phyloP scores from a whole-genome alignment of 2,329 filamentous ascomycete genomes.

The Simplicillium aogashimaense region DNA sequence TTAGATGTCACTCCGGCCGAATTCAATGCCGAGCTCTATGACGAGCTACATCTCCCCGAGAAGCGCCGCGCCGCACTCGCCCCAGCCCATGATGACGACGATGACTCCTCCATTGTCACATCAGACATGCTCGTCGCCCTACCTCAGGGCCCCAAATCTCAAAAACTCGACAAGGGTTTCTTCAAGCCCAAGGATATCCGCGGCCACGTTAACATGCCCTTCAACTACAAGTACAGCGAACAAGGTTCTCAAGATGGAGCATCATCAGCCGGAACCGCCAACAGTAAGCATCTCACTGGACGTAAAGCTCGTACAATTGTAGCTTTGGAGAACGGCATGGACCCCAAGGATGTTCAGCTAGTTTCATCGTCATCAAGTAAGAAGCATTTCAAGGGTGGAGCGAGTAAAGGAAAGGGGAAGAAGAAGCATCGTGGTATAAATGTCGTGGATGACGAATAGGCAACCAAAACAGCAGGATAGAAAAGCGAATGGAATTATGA shows the following conservation, averaged over 20 bases:
- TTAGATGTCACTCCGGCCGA: constrained; percentile 55
- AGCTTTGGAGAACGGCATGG: constrained; percentile 75
- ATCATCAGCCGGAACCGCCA: constrained; percentile 4
- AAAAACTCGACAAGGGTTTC: constrained; percentile 77
- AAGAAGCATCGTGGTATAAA: constrained; percentile 18
- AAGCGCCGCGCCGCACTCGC: constrained; percentile 60
- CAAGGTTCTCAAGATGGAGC: constrained; percentile 45
- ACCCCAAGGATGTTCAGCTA: constrained; percentile 64
- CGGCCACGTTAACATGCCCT: constrained; percentile 67
- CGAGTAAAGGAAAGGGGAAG: constrained; percentile 48
- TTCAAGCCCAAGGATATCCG: constrained; percentile 58
- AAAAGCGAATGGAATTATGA: background rate
- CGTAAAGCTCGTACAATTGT: constrained; percentile 74
- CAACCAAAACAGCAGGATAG: background rate
- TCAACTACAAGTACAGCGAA: constrained; percentile 81
- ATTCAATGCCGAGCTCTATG: constrained; percentile 88
- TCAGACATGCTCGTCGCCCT: constrained; percentile 39
- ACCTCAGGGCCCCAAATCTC: constrained; percentile 61
- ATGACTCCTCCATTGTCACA: constrained; percentile 19
- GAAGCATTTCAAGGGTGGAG: constrained; percentile 88
- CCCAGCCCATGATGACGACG: constrained; percentile 20
- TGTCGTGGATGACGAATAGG: constrained; percentile 5
- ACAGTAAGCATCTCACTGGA: constrained; percentile 61
- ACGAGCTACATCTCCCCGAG: constrained; percentile 68
- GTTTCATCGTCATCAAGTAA: constrained; percentile 47